Evolutionary conservation across 2,329 filamentous ascomycete genomes (phyloP).

Genomic region (Monosporascus ibericus): DNA sequence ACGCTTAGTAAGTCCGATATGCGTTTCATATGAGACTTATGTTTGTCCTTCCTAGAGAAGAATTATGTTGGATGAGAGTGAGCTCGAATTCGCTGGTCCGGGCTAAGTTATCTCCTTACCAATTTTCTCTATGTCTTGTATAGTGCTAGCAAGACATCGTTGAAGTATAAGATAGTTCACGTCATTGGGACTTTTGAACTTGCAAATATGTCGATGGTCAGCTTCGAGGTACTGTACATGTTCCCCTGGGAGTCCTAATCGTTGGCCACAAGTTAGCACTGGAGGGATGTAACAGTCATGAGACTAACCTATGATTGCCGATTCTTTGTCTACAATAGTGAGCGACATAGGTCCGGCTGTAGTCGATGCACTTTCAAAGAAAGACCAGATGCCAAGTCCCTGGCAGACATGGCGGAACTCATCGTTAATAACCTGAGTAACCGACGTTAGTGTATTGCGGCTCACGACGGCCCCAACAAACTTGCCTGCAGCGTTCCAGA

Average conservation of each 20-base stretch:
- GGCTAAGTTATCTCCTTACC: neutral
- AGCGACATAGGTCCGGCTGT: slow-evolving; percentile 5
- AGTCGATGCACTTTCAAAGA: slow-evolving; percentile 21
- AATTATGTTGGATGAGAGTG: neutral
- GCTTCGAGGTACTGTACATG: slow-evolving; percentile 18
- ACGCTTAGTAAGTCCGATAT: slow-evolving; percentile 13
- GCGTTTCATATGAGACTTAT: slow-evolving; percentile 10
- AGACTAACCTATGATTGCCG: slow-evolving; percentile 13
- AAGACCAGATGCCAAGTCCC: slow-evolving; percentile 20
- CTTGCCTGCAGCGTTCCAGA: slow-evolving; percentile 1
- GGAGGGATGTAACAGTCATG: neutral
- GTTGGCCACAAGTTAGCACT: neutral
- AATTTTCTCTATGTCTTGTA: slow-evolving; percentile 11
- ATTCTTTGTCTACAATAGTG: slow-evolving; percentile 23
- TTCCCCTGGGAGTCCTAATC: slow-evolving; percentile 13
- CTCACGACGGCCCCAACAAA: neutral
- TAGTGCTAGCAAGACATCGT: slow-evolving; percentile 10
- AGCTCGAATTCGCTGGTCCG: neutral
- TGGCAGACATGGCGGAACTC: slow-evolving; percentile 21
- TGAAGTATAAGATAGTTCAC: slow-evolving; percentile 18
- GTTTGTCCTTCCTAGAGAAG: neutral
- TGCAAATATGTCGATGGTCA: slow-evolving; percentile 22
- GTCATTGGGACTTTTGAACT: slow-evolving; percentile 16
- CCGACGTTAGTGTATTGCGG: neutral
- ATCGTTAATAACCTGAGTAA: slow-evolving; percentile 20